phyloP scores from a whole-genome alignment of 257 asterid genomes.

The Forsythia suspensa region DNA sequence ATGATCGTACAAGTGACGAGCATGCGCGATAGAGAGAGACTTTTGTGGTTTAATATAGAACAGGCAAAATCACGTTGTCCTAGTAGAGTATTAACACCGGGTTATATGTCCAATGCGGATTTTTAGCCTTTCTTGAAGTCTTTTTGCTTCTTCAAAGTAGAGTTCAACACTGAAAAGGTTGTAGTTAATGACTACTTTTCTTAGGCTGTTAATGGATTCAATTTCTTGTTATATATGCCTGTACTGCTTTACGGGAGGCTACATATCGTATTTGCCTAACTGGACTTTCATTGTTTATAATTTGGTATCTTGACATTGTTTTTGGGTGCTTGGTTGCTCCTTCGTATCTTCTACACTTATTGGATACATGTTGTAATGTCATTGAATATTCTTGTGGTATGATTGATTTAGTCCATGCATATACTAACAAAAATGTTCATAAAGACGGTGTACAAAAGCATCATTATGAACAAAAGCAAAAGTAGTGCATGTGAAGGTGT shows the following conservation, averaged over 20 bases:
- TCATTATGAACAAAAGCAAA: neutral
- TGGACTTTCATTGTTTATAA: neutral
- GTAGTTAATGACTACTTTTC: neutral
- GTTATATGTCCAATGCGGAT: neutral
- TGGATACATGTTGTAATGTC: neutral
- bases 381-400: neutral
- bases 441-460: neutral
- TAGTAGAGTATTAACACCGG: neutral
- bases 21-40: neutral
- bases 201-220: neutral
- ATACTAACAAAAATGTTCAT: neutral
- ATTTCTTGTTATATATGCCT: neutral
- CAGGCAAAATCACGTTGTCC: neutral
- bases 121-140: neutral
- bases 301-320: neutral
- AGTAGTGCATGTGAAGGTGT: neutral
- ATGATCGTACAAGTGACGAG: neutral
- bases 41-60: neutral
- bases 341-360: neutral
- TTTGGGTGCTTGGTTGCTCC: neutral
- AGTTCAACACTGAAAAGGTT: neutral
- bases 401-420: neutral
- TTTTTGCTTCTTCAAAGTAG: neutral
- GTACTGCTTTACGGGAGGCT: neutral
- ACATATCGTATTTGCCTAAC: neutral